These are phyloP conservation scores for Hibiscus mutabilis DNA, from an alignment of 345 rosid genomes.

Conservation along the genomic window DNA sequence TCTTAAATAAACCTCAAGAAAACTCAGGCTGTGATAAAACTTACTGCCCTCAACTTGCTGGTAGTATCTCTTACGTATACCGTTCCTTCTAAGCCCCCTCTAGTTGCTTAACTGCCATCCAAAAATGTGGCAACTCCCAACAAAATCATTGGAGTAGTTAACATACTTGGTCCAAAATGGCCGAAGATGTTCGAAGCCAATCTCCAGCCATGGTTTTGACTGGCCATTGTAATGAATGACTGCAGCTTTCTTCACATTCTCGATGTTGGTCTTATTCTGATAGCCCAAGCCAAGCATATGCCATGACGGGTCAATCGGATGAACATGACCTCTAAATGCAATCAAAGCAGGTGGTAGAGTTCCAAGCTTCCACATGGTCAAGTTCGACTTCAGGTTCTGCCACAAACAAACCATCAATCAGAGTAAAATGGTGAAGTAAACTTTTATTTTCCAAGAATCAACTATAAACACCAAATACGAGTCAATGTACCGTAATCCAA, in stretches of 20 bases:
- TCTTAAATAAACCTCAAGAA: neutral
- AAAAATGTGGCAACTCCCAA: neutral
- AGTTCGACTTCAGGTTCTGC: neutral
- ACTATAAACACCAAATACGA: neutral
- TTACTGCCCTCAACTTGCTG: neutral
- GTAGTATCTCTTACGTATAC: neutral
- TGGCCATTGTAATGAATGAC: neutral
- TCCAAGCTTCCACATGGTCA: neutral
- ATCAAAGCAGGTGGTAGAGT: neutral
- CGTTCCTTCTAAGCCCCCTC: neutral
- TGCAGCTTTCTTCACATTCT: neutral
- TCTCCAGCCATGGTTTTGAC: neutral
- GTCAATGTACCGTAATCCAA: no score
- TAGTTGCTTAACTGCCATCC: neutral
- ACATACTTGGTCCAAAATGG: neutral
- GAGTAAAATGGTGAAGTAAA: neutral
- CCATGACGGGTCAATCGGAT: neutral
- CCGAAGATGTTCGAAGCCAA: neutral
- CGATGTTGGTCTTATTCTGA: neutral
- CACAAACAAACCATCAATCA: neutral
- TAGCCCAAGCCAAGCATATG: neutral
- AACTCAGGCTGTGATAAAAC: neutral
- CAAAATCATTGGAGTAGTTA: neutral
- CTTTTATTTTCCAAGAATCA: neutral
- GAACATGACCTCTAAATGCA: neutral